Conservation (phyloP, 306 rosid genomes). For the Hippophae gyantsensis region DNA sequence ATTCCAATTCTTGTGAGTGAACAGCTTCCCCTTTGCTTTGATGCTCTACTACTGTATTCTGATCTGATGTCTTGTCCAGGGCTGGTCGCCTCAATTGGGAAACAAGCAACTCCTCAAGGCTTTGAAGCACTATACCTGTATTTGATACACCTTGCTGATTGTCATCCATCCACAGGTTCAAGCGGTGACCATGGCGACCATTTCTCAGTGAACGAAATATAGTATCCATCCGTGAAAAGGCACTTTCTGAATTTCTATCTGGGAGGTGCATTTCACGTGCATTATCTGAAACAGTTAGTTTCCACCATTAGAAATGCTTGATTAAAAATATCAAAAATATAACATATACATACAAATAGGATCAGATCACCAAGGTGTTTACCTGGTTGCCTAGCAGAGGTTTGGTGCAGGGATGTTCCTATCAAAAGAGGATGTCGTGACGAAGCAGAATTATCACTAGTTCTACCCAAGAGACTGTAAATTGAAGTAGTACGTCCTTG, state of each 20-base stretch:
- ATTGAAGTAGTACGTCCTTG: constrained; percentile 92
- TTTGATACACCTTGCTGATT: constrained; percentile 71
- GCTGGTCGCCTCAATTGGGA: constrained; percentile 73
- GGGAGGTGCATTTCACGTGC: constrained; percentile 24
- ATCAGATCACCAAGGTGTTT: constrained; percentile 9
- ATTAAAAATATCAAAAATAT: neutral
- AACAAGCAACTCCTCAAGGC: constrained; percentile 83
- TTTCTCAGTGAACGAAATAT: constrained; percentile 79
- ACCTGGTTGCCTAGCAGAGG: constrained; percentile 56
- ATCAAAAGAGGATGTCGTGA: constrained; percentile 85
- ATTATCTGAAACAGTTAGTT: constrained; percentile 32
- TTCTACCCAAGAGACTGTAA: constrained; percentile 86
- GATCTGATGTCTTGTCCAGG: constrained; percentile 50
- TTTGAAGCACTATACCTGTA: constrained; percentile 59
- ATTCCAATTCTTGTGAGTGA: constrained; percentile 42
- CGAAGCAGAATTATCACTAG: constrained; percentile 70
- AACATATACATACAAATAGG: neutral
- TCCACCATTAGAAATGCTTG: neutral
- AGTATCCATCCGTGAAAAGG: constrained; percentile 61
- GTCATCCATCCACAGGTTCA: constrained; percentile 77
- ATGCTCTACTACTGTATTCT: constrained; percentile 28
- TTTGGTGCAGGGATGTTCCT: constrained; percentile 53
- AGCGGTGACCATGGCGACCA: constrained; percentile 91
- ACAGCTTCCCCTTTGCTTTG: constrained; percentile 36
- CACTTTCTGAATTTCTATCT: constrained; percentile 57